A percentile compares a stretch with the other conserved stretches of the same genome.
These are phyloP conservation scores for Sarocladium kiliense DNA, from an alignment of 2,329 filamentous ascomycete genomes.

Conservation along the genomic window DNA sequence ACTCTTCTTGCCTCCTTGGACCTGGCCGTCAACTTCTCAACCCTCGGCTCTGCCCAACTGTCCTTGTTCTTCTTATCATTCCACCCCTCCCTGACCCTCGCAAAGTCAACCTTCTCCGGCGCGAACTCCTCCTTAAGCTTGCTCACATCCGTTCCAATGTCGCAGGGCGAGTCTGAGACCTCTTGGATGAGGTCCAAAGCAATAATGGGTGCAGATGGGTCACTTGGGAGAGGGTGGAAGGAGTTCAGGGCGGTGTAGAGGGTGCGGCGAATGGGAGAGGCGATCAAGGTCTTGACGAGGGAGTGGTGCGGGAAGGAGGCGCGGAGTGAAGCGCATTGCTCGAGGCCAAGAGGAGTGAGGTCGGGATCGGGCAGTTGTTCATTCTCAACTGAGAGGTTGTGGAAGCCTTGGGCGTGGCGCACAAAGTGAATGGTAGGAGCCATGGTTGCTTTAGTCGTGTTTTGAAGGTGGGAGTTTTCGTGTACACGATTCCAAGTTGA, in stretches of 20 bases:
- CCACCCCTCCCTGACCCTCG: slow-evolving; percentile 61
- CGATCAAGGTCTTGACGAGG: slow-evolving; percentile 63
- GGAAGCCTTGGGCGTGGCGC: slow-evolving; percentile 72
- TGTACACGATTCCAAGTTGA: too few species aligned
- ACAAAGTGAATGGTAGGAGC: slow-evolving; percentile 58
- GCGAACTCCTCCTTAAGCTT: slow-evolving; percentile 58
- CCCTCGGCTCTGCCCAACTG: slow-evolving; percentile 40
- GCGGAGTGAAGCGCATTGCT: slow-evolving; percentile 65
- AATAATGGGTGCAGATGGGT: slow-evolving; percentile 40
- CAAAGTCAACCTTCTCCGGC: slow-evolving; percentile 54
- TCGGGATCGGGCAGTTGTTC: slow-evolving; percentile 71
- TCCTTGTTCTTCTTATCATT: slow-evolving; percentile 53
- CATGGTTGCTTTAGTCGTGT: slow-evolving; percentile 27
- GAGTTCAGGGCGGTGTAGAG: slow-evolving; percentile 69
- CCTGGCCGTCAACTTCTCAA: slow-evolving; percentile 52
- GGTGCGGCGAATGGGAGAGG: slow-evolving; percentile 76
- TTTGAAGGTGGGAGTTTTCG: neutral
- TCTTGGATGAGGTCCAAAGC: slow-evolving; percentile 76
- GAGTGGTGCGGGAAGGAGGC: slow-evolving; percentile 59
- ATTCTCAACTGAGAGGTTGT: slow-evolving; percentile 70
- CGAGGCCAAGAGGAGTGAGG: slow-evolving; percentile 68
- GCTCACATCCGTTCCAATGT: slow-evolving; percentile 59
- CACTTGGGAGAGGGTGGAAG: slow-evolving; percentile 46
- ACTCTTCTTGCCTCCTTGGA: slow-evolving; percentile 56
- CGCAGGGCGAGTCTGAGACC: slow-evolving; percentile 67